Base-by-base conservation (phyloP, 2,329 filamentous ascomycete species). In the Remersonia thermophila region DNA sequence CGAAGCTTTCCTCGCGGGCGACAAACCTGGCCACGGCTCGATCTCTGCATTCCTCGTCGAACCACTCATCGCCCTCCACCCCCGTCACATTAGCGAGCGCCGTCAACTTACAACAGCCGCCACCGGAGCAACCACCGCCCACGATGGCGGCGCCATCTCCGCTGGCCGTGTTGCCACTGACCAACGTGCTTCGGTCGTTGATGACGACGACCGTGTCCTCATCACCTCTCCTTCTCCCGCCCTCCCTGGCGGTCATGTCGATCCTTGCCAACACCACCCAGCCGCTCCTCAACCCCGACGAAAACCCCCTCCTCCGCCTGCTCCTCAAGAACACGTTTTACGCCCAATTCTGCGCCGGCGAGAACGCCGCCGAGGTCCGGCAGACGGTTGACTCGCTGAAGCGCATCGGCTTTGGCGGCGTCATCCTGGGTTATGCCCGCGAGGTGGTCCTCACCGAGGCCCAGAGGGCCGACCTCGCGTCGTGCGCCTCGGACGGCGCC, bases 271-370 rank as follows among this genome's bases (percentile, higher is more conserved):
- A 84, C 55, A 77, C 81, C 17, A 71, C 71, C 34, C 77, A 64
- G 39, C 62, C 71, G 1, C 37, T 86, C 0, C 66, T 91, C 39
- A 79, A 80, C 55, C 77, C 85, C 4, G 84, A 93, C 52, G 66
- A 62, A 35, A 94, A 93, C 53, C 74, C 74, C 0, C 32, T 89
- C 1, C 66, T 93, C 12, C 71, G 76, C 30, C 72, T 65, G 41
- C 53, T 86, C 29, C 65, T 94, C 33, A 85, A 86, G 55, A 73
- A 77, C 53, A 93, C 84, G 0, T 86, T 94, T 50, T 94, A 94
- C 55, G 76, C 77, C 16, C 87, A 95, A 51, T 95, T 93, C 58
- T 95, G 87, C 57, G 84, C 83, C 0, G 87, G 87, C 18, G 81
- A 86, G 58, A 80, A 73, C 33, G 65, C 70, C 0, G 50, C 55